phyloP scores from a whole-genome alignment of 768 basidiomycete species.

The Hericium coralloides region DNA sequence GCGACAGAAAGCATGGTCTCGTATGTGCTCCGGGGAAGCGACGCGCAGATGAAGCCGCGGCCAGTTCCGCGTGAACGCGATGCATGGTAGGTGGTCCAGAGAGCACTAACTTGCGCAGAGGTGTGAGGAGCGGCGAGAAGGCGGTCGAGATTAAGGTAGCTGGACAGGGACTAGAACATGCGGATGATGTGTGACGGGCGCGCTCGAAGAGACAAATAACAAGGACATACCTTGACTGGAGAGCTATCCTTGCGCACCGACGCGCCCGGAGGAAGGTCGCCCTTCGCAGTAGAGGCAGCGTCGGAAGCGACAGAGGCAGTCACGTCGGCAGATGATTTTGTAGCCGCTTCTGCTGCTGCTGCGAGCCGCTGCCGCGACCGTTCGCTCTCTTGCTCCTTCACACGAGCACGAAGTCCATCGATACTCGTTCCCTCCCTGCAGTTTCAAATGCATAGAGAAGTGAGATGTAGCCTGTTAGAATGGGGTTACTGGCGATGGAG shows the following conservation, averaged over 20 bases:
- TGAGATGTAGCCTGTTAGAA: not conserved
- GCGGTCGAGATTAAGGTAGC: constrained; percentile 69
- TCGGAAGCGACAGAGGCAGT: constrained; percentile 4
- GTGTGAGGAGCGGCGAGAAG: constrained; percentile 63
- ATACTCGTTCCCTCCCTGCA: constrained; percentile 6
- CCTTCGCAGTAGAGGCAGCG: constrained; percentile 4
- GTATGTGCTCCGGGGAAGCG: constrained; percentile 68
- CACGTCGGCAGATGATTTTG: constrained; percentile 1
- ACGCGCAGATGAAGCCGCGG: constrained; percentile 78
- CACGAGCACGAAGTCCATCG: constrained; percentile 4
- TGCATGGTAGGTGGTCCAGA: constrained; percentile 89
- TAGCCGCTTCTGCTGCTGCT: constrained; percentile 10
- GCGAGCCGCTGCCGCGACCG: constrained; percentile 3
- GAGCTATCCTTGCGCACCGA: constrained; percentile 50
- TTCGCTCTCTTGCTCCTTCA: constrained; percentile 6
- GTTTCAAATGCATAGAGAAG: not conserved
- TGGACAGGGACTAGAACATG: constrained; percentile 58
- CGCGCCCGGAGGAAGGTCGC: constrained; percentile 5
- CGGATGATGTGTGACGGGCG: constrained; percentile 1
- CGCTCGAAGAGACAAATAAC: not conserved
- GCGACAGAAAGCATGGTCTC: constrained; percentile 56
- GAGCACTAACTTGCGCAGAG: constrained; percentile 59
- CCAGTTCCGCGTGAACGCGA: constrained; percentile 74
- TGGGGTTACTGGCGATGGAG: constrained; percentile 2
- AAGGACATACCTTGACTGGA: constrained; percentile 47